Conservation (phyloP, 768 basidiomycete species). For the Lepiota brunneoincarnata region DNA sequence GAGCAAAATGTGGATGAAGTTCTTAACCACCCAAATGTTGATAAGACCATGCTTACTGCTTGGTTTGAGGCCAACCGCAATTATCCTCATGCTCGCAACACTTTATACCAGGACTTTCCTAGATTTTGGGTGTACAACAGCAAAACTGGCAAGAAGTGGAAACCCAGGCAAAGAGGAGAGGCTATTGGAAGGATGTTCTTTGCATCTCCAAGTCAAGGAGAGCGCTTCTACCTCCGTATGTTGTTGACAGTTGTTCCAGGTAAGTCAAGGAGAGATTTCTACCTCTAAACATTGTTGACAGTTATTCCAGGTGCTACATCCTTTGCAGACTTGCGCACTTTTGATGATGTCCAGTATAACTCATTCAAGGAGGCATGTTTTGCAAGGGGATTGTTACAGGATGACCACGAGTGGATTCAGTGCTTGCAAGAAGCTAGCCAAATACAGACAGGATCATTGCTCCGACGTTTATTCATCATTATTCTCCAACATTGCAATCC, state of each 20-base stretch:
- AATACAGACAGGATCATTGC: slow-evolving; percentile 34
- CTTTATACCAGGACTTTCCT: slow-evolving; percentile 37
- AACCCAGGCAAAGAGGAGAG: slow-evolving; percentile 20
- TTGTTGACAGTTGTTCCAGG: too few species aligned
- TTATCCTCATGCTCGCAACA: slow-evolving; percentile 13
- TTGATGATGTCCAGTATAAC: slow-evolving; percentile 15
- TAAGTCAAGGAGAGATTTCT: too few species aligned
- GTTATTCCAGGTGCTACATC: slow-evolving; percentile 32
- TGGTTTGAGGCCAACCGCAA: slow-evolving; percentile 30
- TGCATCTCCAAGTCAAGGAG: slow-evolving; percentile 32
- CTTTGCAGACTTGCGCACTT: slow-evolving; percentile 21
- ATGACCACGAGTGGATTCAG: slow-evolving; percentile 43
- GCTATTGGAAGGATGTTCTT: slow-evolving; percentile 42
- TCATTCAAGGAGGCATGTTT: slow-evolving; percentile 41
- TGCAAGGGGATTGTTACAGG: slow-evolving; percentile 39
- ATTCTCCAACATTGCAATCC: slow-evolving; percentile 30
- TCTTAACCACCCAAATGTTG: slow-evolving; percentile 9
- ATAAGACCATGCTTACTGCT: slow-evolving; percentile 24
- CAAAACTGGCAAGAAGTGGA: slow-evolving; percentile 25
- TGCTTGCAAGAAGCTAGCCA: slow-evolving; percentile 36
- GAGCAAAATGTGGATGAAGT: slow-evolving; percentile 24
- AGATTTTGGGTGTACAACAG: slow-evolving; percentile 14
- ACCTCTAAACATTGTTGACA: slow-evolving; percentile 36
- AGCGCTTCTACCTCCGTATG: slow-evolving; percentile 41
- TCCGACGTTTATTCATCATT: slow-evolving; percentile 37